Percentiles rank a stretch among this genome's conserved stretches.
Conservation (phyloP, 306 rosid species). For the Acacia confusa region DNA sequence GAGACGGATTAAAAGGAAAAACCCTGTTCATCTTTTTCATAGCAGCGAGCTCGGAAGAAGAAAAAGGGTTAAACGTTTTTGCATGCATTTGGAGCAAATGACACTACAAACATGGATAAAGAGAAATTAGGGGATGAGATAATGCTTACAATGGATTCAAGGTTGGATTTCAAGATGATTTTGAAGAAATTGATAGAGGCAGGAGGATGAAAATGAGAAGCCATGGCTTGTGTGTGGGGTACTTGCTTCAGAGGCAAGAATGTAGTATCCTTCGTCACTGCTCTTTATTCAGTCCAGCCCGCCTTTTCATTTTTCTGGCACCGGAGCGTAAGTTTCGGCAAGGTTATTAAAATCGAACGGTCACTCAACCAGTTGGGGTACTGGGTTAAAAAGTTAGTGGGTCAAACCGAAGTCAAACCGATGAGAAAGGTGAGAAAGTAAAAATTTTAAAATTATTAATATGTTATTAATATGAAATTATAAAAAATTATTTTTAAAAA, state of each 20-base stretch:
- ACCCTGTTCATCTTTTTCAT: not conserved
- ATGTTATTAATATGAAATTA: no score
- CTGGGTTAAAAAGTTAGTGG: no score
- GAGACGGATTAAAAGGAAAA: not conserved
- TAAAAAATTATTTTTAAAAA: no score
- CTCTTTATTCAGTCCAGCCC: not conserved
- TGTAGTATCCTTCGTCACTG: not conserved
- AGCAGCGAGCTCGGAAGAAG: not conserved
- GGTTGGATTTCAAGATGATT: not conserved
- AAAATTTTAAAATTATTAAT: no score
- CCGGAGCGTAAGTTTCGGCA: no score
- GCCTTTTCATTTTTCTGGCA: not conserved
- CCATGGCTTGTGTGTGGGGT: not conserved
- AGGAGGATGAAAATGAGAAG: not conserved
- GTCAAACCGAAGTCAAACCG: no score
- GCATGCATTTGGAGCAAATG: not conserved
- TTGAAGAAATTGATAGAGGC: not conserved
- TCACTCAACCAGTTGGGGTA: no score
- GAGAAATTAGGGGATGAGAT: not conserved
- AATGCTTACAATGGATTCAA: conserved; percentile 9
- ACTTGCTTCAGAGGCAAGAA: not conserved
- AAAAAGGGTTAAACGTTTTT: not conserved
- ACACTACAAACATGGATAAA: not conserved
- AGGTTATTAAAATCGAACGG: no score
- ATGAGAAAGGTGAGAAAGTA: no score